phyloP scores from a whole-genome alignment of 495 filamentous ascomycete genomes.

The Lasiosphaeria ovina region DNA sequence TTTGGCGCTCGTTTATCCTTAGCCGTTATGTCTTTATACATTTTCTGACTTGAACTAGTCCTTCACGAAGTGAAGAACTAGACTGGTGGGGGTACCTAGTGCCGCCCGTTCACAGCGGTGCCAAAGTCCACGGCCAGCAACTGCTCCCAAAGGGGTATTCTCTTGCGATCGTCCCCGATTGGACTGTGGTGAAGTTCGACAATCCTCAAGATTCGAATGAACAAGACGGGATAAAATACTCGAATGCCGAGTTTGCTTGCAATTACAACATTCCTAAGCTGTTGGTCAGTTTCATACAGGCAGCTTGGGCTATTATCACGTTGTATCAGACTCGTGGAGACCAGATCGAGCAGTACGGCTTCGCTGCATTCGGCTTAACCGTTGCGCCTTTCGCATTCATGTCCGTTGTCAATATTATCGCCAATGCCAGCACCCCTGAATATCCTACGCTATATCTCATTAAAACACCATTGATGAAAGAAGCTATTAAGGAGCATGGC shows the following conservation, averaged over 20 bases:
- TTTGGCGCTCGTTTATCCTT: neutral
- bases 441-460: neutral
- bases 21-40: neutral
- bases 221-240: neutral
- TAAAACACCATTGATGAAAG: constrained; percentile 1
- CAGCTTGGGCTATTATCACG: constrained; percentile 3
- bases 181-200: constrained; percentile 1
- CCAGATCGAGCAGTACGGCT: constrained; percentile 5
- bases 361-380: constrained; percentile 4
- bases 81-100: neutral
- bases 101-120: neutral
- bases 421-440: neutral
- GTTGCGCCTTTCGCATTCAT: constrained; percentile 3
- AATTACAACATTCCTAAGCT: constrained; percentile 5
- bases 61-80: neutral
- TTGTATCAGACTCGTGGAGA: constrained; percentile 1
- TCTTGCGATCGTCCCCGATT: constrained; percentile 1
- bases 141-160: constrained; percentile 1
- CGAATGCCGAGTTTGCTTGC: constrained; percentile 4
- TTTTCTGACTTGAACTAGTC: neutral
- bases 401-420: constrained; percentile 2
- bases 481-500: constrained; percentile 3
- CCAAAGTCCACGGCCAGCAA: constrained; percentile 3
- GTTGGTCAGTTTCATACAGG: constrained; percentile 2
- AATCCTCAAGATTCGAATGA: constrained; percentile 2